Conservation (phyloP, 2,329 filamentous ascomycete species). For the Colletotrichum kahawae region DNA sequence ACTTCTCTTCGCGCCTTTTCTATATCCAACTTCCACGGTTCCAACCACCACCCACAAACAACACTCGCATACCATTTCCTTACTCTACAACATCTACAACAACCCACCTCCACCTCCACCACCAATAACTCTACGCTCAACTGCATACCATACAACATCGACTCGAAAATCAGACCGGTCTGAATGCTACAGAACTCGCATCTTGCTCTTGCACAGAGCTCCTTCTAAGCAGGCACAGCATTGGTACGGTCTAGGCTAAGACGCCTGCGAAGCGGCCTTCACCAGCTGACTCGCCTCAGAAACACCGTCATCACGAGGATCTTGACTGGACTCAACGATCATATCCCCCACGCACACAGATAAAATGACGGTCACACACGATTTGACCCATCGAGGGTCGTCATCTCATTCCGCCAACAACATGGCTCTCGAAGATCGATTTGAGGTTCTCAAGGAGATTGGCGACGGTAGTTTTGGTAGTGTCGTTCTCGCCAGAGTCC, state of each 20-base stretch:
- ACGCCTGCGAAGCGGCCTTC: conserved; percentile 25
- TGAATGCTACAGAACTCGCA: conserved; percentile 41
- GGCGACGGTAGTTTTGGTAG: conserved; percentile 99
- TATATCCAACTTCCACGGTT: conserved; percentile 18
- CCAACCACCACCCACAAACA: conserved; percentile 12
- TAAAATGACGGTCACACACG: conserved; percentile 79
- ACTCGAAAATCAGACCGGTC: conserved; percentile 3
- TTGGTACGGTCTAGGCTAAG: conserved; percentile 26
- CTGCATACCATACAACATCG: neutral
- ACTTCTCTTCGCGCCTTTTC: conserved; percentile 13
- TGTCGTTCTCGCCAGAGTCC: conserved; percentile 88
- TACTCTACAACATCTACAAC: conserved; percentile 6
- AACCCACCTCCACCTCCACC: neutral
- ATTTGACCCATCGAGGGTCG: conserved; percentile 72
- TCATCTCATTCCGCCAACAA: conserved; percentile 55
- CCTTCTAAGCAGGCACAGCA: conserved; percentile 28
- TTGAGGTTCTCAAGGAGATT: conserved; percentile 97
- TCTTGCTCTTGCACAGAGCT: conserved; percentile 42
- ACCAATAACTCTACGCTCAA: neutral
- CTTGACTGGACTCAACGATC: conserved; percentile 25
- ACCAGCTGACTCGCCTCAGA: conserved; percentile 21
- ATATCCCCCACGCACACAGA: conserved; percentile 6
- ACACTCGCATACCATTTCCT: conserved; percentile 4
- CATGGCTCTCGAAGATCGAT: conserved; percentile 85
- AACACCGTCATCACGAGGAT: conserved; percentile 19